Evolutionary conservation across 2,329 filamentous ascomycete genomes (phyloP), one percentile per base, ranked within the genome.

Genomic region (Thielaviopsis cerberus): DNA sequence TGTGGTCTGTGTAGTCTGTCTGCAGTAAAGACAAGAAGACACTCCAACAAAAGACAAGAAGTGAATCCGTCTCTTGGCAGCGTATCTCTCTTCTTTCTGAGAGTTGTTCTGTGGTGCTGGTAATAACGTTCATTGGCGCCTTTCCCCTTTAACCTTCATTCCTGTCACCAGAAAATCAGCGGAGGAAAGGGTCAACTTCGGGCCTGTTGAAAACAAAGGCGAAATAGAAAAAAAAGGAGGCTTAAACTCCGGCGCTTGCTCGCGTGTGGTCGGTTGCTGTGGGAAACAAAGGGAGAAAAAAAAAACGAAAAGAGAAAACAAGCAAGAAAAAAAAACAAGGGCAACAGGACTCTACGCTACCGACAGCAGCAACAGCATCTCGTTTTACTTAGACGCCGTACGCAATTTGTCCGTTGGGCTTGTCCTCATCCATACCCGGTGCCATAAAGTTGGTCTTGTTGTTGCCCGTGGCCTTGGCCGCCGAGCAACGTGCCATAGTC

Each of bases 401-500:
- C 61, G 76, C 78, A 58, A 81, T 68, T 68, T 81, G 79, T 55
- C 79, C 79, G 74, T 78, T 75, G 3, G 79, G 79, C 70, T 73
- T 78, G 64, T 81, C 78, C 65, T 81, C 77, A 66, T 78, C 76
- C 69, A 80, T 77, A 57, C 85, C 86, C 23, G 83, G 76, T 57
- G 85, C 85, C 83, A 89, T 85, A 64, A 88, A 80, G 72, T 89
- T 88, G 58, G 82, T 89, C 70, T 86, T 77, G 59, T 85, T 80
- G 72, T 89, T 86, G 61, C 83, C 82, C 10, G 82, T 83, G 60
- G 85, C 86, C 79, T 96, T 97, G 64, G 90, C 86, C 57, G 88
- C 91, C 54, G 89, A 94, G 78, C 89, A 96, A 69, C 92, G 86
- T 61, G 92, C 92, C 92, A 98, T 98, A 60, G 92, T 98, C 55